These are phyloP conservation scores for Diplodia seriata DNA, from an alignment of 2,329 filamentous ascomycete genomes.

Conservation along the genomic window DNA sequence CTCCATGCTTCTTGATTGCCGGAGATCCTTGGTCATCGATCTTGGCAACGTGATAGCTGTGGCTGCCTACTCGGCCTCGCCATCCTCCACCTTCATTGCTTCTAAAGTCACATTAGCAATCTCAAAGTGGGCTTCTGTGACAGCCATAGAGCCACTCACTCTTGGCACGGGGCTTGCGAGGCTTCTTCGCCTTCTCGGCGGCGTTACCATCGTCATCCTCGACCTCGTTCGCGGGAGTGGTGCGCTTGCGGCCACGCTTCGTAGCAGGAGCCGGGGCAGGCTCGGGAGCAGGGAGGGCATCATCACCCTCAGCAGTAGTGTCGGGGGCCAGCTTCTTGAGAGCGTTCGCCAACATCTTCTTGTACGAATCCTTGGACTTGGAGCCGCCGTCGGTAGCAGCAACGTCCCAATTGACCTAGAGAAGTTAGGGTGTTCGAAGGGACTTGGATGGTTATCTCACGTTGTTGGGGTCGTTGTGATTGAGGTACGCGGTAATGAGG, in stretches of 20 bases:
- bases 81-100: background rate
- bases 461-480: conserved; percentile 14
- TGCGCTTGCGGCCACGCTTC: conserved; percentile 26
- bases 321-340: conserved; percentile 8
- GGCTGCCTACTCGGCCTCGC: background rate
- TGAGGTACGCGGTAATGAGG: conserved; percentile 6
- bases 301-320: background rate
- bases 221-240: background rate
- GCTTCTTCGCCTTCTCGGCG: conserved; percentile 3
- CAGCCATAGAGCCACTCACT: background rate
- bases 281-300: background rate
- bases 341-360: conserved; percentile 6
- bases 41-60: background rate
- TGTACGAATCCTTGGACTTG: conserved; percentile 21
- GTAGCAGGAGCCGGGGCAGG: background rate
- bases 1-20: background rate
- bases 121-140: background rate
- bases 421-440: background rate
- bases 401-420: conserved; percentile 11
- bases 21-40: background rate
- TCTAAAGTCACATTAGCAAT: background rate
- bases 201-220: background rate
- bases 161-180: conserved; percentile 9
- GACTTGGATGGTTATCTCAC: background rate
- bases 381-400: background rate